These are phyloP conservation scores for Nemania sp. DNA, from an alignment of 2,329 filamentous ascomycete genomes.

Conservation along the genomic window DNA sequence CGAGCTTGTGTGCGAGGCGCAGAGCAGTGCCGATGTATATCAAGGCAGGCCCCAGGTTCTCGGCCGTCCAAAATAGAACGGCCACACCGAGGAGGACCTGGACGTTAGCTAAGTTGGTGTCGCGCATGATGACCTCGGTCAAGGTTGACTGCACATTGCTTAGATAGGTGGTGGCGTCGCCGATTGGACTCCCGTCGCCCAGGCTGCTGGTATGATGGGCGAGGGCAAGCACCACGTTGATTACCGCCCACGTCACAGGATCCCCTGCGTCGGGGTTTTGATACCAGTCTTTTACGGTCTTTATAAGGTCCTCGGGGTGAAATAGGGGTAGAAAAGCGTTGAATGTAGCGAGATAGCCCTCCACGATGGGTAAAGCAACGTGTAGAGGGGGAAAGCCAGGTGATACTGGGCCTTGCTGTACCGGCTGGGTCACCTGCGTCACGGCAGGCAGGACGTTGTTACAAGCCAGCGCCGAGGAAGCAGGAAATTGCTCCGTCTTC, in stretches of 20 bases:
- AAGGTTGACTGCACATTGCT: slow-evolving; percentile 41
- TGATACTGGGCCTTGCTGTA: not conserved
- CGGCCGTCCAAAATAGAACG: slow-evolving; percentile 28
- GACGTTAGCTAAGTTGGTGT: slow-evolving; percentile 30
- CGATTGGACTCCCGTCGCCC: slow-evolving; percentile 17
- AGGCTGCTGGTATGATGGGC: slow-evolving; percentile 35
- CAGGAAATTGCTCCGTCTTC: not conserved
- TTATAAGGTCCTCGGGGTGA: slow-evolving; percentile 38
- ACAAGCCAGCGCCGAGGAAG: not conserved
- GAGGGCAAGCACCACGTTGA: slow-evolving; percentile 43
- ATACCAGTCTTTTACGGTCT: slow-evolving; percentile 42
- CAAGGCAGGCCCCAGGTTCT: slow-evolving; percentile 28
- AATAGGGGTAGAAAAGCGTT: slow-evolving; percentile 44
- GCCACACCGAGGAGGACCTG: slow-evolving; percentile 34
- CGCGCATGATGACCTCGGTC: slow-evolving; percentile 28
- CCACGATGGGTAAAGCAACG: slow-evolving; percentile 39
- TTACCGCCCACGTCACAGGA: slow-evolving; percentile 42
- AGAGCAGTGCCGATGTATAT: slow-evolving; percentile 32
- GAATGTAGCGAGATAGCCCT: slow-evolving; percentile 42
- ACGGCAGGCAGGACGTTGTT: too few relatives aligned
- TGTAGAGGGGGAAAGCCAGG: slow-evolving; percentile 35
- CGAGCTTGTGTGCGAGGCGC: slow-evolving; percentile 32
- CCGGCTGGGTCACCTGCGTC: not conserved
- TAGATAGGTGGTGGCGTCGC: slow-evolving; percentile 34
- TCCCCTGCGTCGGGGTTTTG: slow-evolving; percentile 29